Evolutionary conservation across 1,139 yeast species (phyloP), one percentile per base, ranked within the genome.

Genomic region (Saccharomycopsis hybrid): DNA sequence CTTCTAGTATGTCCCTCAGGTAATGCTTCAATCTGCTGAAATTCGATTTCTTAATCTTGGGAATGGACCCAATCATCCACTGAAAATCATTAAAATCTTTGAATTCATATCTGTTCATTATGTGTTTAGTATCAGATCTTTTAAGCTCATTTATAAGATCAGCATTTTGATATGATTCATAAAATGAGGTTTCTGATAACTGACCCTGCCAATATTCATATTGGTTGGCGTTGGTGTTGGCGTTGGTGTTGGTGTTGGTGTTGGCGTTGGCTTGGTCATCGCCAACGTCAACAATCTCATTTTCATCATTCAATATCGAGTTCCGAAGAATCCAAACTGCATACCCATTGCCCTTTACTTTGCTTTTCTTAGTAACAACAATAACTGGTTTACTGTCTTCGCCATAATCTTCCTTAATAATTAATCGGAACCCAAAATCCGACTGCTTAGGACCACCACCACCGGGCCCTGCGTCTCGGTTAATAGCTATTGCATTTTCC

Each of bases 401-500:
- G 5, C 40, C 32, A 27, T 50, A 52, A 33, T 54, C 56, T 13
- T 36, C 39, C 18, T 36, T 36, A 24, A 36, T 36, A 3, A 56
- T 24, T 45, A 61, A 46, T 5, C 55, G 46, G 44, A 60, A 60
- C 39, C 65, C 64, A 50, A 45, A 31, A 25, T 54, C 50, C 39
- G 55, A 27, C 52, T 32, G 43, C 54, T 49, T 52, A n/a, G n/a
- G n/a, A n/a, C n/a, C n/a, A n/a, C n/a, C n/a, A n/a, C n/a, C n/a
- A n/a, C n/a, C n/a, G n/a, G n/a, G n/a, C n/a, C n/a, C n/a, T 49
- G 7, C 49, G 27, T 59, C 59, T 3, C 66, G 56, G 43, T 61
- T 59, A 48, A 64, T 66, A 38, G 64, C 60, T 27, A 72, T 62
- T 7, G 62, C 58, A 65, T 7, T 66, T 57, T 4, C 71, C 69